phyloP scores from a whole-genome alignment of 2,329 filamentous ascomycete species.

The Microcera coccophila region DNA sequence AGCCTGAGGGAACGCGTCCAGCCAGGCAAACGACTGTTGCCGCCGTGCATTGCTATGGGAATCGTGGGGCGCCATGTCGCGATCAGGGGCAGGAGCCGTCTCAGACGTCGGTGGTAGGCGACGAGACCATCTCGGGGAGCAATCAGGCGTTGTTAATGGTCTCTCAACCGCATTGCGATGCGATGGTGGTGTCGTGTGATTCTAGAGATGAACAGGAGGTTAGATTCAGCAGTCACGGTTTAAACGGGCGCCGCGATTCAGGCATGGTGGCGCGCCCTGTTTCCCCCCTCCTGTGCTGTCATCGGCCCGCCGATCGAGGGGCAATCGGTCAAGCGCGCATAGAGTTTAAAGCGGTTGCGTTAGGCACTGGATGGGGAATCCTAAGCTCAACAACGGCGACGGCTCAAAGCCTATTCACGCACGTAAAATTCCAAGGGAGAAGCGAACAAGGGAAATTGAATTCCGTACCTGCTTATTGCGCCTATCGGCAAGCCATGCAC shows the following conservation, averaged over 20 bases:
- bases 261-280: slow-evolving; percentile 17
- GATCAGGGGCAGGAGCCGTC: slow-evolving; percentile 14
- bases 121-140: slow-evolving; percentile 36
- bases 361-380: background rate
- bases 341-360: background rate
- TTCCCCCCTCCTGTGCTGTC: slow-evolving; percentile 21
- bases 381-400: slow-evolving; percentile 1
- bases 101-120: slow-evolving; percentile 24
- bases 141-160: slow-evolving; percentile 21
- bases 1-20: slow-evolving; percentile 18
- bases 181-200: slow-evolving; percentile 2
- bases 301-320: slow-evolving; percentile 23
- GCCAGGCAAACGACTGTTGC: slow-evolving; percentile 18
- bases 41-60: slow-evolving; percentile 31
- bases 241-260: slow-evolving; percentile 2
- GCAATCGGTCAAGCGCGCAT: slow-evolving; percentile 14
- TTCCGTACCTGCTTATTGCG: slow-evolving; percentile 19
- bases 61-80: slow-evolving; percentile 30
- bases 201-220: slow-evolving; percentile 9
- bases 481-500: slow-evolving; percentile 29
- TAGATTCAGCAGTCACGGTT: slow-evolving; percentile 15
- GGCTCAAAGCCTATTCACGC: slow-evolving; percentile 6
- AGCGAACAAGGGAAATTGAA: background rate
- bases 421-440: slow-evolving; percentile 4
- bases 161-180: slow-evolving; percentile 15